Conservation (phyloP, 805 yeast species). For the Candida chauliodis region DNA sequence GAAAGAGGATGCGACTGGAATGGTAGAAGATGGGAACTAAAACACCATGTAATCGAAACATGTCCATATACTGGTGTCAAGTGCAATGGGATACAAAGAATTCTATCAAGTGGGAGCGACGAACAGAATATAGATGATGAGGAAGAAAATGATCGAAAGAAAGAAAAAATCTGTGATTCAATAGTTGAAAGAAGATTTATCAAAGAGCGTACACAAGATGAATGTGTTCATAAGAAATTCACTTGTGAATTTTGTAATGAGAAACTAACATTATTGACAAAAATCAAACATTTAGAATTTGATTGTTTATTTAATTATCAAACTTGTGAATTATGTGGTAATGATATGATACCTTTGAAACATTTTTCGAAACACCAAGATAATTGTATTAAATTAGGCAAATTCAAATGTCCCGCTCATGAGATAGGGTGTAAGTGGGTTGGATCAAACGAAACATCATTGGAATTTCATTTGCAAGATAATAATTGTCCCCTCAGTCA, state of each 20-base stretch:
- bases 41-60: slow-evolving; percentile 41
- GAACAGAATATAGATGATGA: slow-evolving; percentile 1
- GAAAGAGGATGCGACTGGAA: slow-evolving; percentile 54
- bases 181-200: slow-evolving; percentile 22
- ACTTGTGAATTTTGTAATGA: slow-evolving; percentile 36
- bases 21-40: slow-evolving; percentile 58
- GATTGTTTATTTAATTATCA: slow-evolving; percentile 40
- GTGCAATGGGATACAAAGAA: slow-evolving; percentile 24
- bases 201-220: slow-evolving; percentile 8
- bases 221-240: slow-evolving; percentile 38
- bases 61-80: slow-evolving; percentile 35
- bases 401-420: slow-evolving; percentile 44
- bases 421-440: slow-evolving; percentile 51
- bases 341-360: slow-evolving; percentile 38
- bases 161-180: slow-evolving; percentile 11
- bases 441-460: slow-evolving; percentile 31
- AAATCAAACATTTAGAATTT: slow-evolving; percentile 30
- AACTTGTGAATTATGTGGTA: slow-evolving; percentile 41
- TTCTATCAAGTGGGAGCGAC: no score
- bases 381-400: slow-evolving; percentile 38
- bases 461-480: slow-evolving; percentile 32
- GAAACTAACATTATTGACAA: slow-evolving; percentile 23
- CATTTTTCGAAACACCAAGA: slow-evolving; percentile 36
- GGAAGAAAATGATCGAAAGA: slow-evolving; percentile 4
- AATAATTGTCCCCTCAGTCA: slow-evolving; percentile 29